Conservation (phyloP, 164 flowering plant genomes). For the Euptelea pleiosperma region DNA sequence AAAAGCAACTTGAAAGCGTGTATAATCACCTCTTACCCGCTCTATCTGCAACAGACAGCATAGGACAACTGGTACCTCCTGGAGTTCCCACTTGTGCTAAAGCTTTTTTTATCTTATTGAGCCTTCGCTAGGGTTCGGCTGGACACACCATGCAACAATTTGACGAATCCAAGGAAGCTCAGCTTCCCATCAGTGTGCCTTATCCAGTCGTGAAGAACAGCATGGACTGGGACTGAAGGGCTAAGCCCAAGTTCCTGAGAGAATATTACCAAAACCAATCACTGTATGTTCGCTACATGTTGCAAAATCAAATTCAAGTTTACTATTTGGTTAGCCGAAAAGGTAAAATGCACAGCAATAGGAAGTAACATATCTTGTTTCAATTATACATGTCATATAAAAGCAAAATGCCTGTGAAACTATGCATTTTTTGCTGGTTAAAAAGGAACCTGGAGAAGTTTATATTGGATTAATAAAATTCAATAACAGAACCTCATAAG, state of each 20-base stretch:
- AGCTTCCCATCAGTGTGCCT: slow-evolving; percentile 93
- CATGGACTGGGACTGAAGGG: slow-evolving; percentile 82
- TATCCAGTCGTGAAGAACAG: slow-evolving; percentile 87
- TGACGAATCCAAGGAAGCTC: slow-evolving; percentile 89
- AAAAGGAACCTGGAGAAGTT: too few relatives aligned
- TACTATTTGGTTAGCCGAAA: background rate
- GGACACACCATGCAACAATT: slow-evolving; percentile 80
- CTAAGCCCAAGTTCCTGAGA: slow-evolving; percentile 88
- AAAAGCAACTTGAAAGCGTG: too few relatives aligned
- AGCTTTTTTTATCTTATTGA: slow-evolving; percentile 21
- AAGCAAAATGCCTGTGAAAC: too few relatives aligned
- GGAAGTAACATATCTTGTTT: too few relatives aligned
- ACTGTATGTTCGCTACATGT: too few relatives aligned
- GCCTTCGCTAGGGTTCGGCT: slow-evolving; percentile 52
- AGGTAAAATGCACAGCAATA: background rate
- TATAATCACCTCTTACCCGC: background rate
- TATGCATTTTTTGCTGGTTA: too few relatives aligned
- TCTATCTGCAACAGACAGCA: background rate
- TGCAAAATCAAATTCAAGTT: background rate
- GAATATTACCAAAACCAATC: background rate
- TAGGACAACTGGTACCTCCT: background rate
- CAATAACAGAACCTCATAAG: too few relatives aligned
- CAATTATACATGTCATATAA: too few relatives aligned
- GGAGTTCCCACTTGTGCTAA: background rate
- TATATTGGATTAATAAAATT: too few relatives aligned